Base-by-base conservation (phyloP, 768 basidiomycete species). In the Tricholoma saponaceum region DNA sequence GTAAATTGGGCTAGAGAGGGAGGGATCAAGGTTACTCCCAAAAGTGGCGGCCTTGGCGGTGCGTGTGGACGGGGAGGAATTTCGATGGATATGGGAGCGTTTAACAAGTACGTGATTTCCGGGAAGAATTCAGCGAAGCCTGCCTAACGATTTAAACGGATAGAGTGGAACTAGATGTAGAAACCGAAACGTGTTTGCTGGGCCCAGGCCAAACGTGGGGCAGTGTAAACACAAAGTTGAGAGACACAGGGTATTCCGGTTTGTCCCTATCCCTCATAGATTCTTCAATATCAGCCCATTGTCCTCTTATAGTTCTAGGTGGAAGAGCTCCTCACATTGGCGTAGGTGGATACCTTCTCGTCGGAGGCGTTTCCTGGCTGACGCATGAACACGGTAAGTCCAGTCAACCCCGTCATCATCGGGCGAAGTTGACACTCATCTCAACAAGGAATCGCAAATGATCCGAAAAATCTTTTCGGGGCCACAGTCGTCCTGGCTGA, bases 51-150 rank as follows among this genome's bases (percentile, higher is more conserved):
- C 20, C 18, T 32, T 1, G 51, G 51, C 3, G 51, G 51, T 9
- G 51, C 51, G 16, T 33, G 51, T 33, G 51, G 51, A 13, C 51
- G 51, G 10, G 51, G 51, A 52, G 51, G 51, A 23, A 16, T 52
- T 3, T 52, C 13, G n/a, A n/a, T 52, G n/a, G 51, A 52, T 10
- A 26, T 52, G 51, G 35, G 51, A 5, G 51, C 30, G 4, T 52
- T 52, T 22, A 20, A 52, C 22, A 18, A 32, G 51, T 52, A 20
- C 12, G 51, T 51, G 28, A 8, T 28, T 28, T 28, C n/a, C n/a
- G n/a, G n/a, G n/a, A n/a, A n/a, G n/a, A n/a, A n/a, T n/a, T n/a
- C n/a, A n/a, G n/a, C n/a, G n/a, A n/a, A n/a, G n/a, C n/a, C n/a
- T n/a, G n/a, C n/a, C n/a, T n/a, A n/a, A 28, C 3, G 28, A 28